Percentiles rank a stretch among this genome's conserved stretches.
Evolutionary conservation across 176 grass and related monocot species (phyloP).

Genomic region (Ampelocalamus luodianensis): DNA sequence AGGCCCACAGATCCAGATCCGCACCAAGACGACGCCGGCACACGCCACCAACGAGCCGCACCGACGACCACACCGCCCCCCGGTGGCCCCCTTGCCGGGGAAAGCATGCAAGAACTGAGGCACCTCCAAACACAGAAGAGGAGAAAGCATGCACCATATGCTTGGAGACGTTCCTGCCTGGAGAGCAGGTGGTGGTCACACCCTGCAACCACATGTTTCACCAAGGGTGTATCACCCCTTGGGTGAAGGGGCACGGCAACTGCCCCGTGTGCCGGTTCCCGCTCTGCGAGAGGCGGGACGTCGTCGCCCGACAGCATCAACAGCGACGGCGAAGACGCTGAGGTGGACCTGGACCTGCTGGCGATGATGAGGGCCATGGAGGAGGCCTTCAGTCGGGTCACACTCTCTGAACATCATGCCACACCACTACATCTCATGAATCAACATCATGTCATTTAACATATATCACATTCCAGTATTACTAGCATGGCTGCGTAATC

Average conservation of each 20-base stretch:
- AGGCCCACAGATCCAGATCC: no score
- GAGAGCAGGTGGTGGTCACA: constrained; percentile 51
- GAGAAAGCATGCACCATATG: constrained; percentile 47
- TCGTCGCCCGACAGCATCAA: neutral
- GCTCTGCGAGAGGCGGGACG: constrained; percentile 44
- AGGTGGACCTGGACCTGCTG: constrained; percentile 46
- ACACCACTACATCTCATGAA: constrained; percentile 49
- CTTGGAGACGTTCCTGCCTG: constrained; percentile 32
- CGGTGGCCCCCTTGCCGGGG: no score
- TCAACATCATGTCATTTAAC: neutral
- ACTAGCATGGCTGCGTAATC: neutral
- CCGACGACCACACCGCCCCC: no score
- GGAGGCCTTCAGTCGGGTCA: constrained; percentile 61
- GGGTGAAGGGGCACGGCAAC: constrained; percentile 67
- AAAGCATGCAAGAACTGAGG: constrained; percentile 1
- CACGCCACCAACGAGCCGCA: no score
- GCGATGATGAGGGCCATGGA: constrained; percentile 68
- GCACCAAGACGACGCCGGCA: no score
- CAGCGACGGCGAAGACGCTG: neutral
- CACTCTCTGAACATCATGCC: constrained; percentile 34
- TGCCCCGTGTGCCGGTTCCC: constrained; percentile 56
- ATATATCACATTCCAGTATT: neutral
- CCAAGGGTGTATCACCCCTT: constrained; percentile 56
- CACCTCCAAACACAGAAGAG: constrained; percentile 5
- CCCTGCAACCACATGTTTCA: constrained; percentile 86